phyloP scores from a whole-genome alignment of 805 yeast genomes.

The Myxozyma sirexii region DNA sequence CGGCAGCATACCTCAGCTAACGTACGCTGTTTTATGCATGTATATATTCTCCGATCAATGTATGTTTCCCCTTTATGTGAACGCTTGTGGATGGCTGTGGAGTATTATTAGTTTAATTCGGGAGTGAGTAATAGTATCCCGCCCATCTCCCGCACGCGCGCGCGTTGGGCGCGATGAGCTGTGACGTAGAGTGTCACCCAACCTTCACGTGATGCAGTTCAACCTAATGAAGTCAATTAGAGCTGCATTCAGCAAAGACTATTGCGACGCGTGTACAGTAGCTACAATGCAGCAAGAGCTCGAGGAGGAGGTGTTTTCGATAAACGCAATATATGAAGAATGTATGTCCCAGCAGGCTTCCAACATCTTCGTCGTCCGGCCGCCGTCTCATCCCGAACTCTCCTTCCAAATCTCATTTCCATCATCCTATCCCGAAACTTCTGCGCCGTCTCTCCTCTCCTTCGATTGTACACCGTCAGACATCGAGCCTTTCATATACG shows the following conservation, averaged over 20 bases:
- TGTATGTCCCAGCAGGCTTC: constrained; percentile 45
- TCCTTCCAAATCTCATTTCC: constrained; percentile 74
- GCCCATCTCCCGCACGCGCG: neutral
- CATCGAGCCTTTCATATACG: neutral
- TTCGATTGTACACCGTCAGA: constrained; percentile 43
- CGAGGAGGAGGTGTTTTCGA: constrained; percentile 74
- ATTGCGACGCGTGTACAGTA: neutral
- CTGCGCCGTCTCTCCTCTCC: constrained; percentile 63
- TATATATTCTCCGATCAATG: too few species aligned
- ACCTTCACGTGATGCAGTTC: neutral
- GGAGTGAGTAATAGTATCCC: constrained; percentile 6
- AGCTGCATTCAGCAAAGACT: too few species aligned
- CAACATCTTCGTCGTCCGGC: constrained; percentile 50
- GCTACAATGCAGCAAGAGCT: constrained; percentile 49
- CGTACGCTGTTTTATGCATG: too few species aligned
- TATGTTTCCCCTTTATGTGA: too few species aligned
- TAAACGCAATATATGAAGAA: constrained; percentile 85
- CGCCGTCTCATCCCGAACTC: constrained; percentile 46
- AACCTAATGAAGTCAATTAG: neutral
- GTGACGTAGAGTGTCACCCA: neutral
- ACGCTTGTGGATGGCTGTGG: too few species aligned
- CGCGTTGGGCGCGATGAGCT: constrained; percentile 8
- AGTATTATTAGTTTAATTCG: too few species aligned
- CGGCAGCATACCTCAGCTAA: too few species aligned
- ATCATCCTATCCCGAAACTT: constrained; percentile 62